These are phyloP conservation scores for Pythium volutum DNA, from an alignment of 352 stramenopile species.

Conservation along the genomic window DNA sequence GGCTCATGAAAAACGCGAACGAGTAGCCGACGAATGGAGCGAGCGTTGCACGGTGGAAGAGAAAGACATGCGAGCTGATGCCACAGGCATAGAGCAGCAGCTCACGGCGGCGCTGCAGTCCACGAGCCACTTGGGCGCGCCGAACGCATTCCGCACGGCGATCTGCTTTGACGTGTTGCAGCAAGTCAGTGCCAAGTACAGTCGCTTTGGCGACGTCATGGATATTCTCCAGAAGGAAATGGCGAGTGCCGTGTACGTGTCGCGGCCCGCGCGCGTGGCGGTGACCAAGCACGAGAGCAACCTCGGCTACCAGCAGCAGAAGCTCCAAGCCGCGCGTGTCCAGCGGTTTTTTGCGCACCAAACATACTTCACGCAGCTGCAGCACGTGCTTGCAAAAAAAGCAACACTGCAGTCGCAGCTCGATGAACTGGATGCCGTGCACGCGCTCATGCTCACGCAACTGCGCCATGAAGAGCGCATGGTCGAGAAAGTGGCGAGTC, in stretches of 20 bases:
- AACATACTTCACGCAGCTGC: conserved; percentile 59
- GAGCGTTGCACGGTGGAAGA: conserved; percentile 15
- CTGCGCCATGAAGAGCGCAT: conserved; percentile 62
- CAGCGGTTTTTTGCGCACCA: conserved; percentile 30
- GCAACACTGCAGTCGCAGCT: conserved; percentile 35
- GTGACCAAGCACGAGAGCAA: background rate
- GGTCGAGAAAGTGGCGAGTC: conserved; percentile 50
- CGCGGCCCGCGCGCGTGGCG: background rate
- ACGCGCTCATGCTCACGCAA: conserved; percentile 53
- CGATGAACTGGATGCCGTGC: conserved; percentile 30
- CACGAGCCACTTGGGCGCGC: conserved; percentile 47
- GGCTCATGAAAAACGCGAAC: background rate
- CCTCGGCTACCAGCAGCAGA: background rate
- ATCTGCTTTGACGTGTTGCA: conserved; percentile 53
- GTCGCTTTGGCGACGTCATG: conserved; percentile 46
- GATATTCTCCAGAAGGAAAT: conserved; percentile 33
- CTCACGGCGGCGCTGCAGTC: conserved; percentile 47
- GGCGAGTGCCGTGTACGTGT: conserved; percentile 42
- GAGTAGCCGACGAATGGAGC: conserved; percentile 14
- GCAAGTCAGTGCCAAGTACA: conserved; percentile 44
- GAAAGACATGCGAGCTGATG: conserved; percentile 10
- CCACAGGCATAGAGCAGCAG: conserved; percentile 38
- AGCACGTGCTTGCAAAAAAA: conserved; percentile 38
- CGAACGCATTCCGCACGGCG: conserved; percentile 56
- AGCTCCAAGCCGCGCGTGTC: conserved; percentile 12